phyloP scores from a whole-genome alignment of 129 eudicot genomes.

The carrot (Daucus carota) region DH1_v3.0 NC_030385.2:36032001-36032500 shows the following conservation, averaged over 20 bases:
- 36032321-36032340: slow-evolving; percentile 54
- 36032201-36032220: slow-evolving; percentile 33
- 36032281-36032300: slow-evolving; percentile 60
- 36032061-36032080: slow-evolving; percentile 34
- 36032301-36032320: slow-evolving; percentile 75
- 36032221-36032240: slow-evolving; percentile 50
- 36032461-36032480: slow-evolving; percentile 42
- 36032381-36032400: slow-evolving; percentile 25
- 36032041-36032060: slow-evolving; percentile 35
- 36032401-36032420: slow-evolving; percentile 36
- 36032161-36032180: slow-evolving; percentile 45
- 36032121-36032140: slow-evolving; percentile 45
- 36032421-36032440: slow-evolving; percentile 43
- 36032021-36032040: slow-evolving; percentile 27
- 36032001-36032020: slow-evolving; percentile 57
- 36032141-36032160: slow-evolving; percentile 53
- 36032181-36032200: slow-evolving; percentile 18
- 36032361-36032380: slow-evolving; percentile 29
- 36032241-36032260: slow-evolving; percentile 43
- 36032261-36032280: slow-evolving; percentile 58
- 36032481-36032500: slow-evolving; percentile 53
- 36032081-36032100: slow-evolving; percentile 52
- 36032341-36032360: slow-evolving; percentile 30
- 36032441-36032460: slow-evolving; percentile 41
- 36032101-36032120: slow-evolving; percentile 57